Percentiles rank a stretch among this genome's conserved stretches.
Conservation (phyloP, 441 rosid species). For the Populus hybrid region DNA sequence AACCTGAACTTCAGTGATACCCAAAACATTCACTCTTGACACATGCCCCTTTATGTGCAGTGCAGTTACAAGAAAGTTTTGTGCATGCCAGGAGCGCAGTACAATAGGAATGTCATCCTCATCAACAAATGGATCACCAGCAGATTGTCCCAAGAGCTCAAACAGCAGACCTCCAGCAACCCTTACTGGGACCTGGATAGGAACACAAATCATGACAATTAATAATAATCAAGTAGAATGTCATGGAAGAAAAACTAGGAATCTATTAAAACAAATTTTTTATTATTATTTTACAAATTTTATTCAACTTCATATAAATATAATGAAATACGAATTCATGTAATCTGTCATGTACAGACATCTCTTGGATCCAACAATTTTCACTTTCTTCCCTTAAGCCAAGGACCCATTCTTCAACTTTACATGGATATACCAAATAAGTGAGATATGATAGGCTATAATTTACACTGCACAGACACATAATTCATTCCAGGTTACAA, state of each 20-base stretch:
- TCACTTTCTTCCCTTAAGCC: background rate
- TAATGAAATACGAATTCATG: background rate
- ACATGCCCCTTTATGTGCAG: slow-evolving; percentile 72
- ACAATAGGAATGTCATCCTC: slow-evolving; percentile 96
- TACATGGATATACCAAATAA: background rate
- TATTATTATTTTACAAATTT: background rate
- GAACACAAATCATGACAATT: slow-evolving; percentile 5
- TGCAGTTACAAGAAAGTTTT: slow-evolving; percentile 74
- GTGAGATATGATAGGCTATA: background rate
- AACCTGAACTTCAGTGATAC: slow-evolving; percentile 94
- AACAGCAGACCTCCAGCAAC: slow-evolving; percentile 95
- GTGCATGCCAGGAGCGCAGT: slow-evolving; percentile 94
- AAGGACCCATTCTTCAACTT: background rate
- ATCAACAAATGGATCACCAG: slow-evolving; percentile 79
- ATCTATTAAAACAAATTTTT: too few relatives aligned
- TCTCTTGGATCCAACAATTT: background rate
- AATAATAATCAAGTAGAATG: slow-evolving; percentile 13
- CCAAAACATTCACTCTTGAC: slow-evolving; percentile 54
- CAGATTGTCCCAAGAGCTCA: slow-evolving; percentile 97
- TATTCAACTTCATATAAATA: background rate
- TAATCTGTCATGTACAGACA: background rate
- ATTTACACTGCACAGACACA: background rate
- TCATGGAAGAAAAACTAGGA: background rate
- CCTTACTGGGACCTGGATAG: slow-evolving; percentile 82
- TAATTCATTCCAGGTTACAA: background rate